Conservation (phyloP, 495 filamentous ascomycete genomes). For the Neurospora cerealis region DNA sequence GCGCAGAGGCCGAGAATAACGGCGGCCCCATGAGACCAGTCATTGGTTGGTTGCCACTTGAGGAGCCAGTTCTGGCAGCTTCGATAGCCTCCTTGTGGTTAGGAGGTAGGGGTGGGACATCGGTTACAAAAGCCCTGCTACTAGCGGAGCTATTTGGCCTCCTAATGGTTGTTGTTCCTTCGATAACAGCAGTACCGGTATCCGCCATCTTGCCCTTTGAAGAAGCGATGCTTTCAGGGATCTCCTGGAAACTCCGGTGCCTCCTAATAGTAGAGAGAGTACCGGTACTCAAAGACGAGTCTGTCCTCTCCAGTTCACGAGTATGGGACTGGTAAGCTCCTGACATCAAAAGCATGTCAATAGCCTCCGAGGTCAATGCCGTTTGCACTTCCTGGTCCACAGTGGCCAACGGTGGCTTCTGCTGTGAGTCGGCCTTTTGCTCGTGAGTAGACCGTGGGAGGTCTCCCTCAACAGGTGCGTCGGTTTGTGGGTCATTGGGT, state of each 20-base stretch:
- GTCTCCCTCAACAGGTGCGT: slow-evolving; percentile 5
- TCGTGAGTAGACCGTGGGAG: slow-evolving; percentile 27
- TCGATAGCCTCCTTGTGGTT: slow-evolving; percentile 81
- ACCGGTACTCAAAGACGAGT: slow-evolving; percentile 16
- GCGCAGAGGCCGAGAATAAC: slow-evolving; percentile 69
- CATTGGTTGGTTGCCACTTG: slow-evolving; percentile 33
- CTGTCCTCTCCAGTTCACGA: slow-evolving; percentile 12
- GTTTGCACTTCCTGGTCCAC: slow-evolving; percentile 67
- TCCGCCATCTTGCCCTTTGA: slow-evolving; percentile 25
- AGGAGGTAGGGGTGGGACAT: slow-evolving; percentile 60
- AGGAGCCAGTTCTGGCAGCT: slow-evolving; percentile 51
- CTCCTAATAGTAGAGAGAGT: slow-evolving; percentile 25
- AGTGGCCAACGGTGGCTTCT: slow-evolving; percentile 30
- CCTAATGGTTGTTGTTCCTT: slow-evolving; percentile 18
- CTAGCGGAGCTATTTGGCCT: slow-evolving; percentile 67
- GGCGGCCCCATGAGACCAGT: slow-evolving; percentile 75
- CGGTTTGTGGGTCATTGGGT: slow-evolving; percentile 25
- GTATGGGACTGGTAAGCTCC: slow-evolving; percentile 21
- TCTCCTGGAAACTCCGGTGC: slow-evolving; percentile 28
- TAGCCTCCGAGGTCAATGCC: slow-evolving; percentile 57
- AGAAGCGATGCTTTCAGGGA: slow-evolving; percentile 26
- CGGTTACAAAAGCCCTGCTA: slow-evolving; percentile 24
- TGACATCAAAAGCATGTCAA: slow-evolving; percentile 54
- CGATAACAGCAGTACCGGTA: slow-evolving; percentile 8
- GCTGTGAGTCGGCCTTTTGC: slow-evolving; percentile 19